phyloP scores from a whole-genome alignment of 1,284 basidiomycete genomes.

The Malassezia cuniculi region DNA sequence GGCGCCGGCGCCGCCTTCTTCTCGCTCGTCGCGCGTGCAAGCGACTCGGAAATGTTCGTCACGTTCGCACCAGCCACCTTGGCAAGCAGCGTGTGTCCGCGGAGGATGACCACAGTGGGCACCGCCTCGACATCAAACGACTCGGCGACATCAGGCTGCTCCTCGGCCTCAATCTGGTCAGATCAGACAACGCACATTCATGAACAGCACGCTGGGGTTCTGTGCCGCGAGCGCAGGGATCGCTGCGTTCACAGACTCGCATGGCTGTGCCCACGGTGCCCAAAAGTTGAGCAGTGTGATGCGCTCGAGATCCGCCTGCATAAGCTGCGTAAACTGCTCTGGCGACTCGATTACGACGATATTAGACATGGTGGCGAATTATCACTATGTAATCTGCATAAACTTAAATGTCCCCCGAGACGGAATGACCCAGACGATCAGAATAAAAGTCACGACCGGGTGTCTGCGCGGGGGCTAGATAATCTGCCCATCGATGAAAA shows the following conservation, averaged over 20 bases:
- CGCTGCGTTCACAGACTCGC: constrained; percentile 43
- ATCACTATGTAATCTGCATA: too few relatives aligned
- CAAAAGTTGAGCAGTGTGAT: constrained; percentile 44
- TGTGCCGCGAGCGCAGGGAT: constrained; percentile 54
- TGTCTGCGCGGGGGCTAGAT: constrained; percentile 11
- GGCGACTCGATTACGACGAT: constrained; percentile 38
- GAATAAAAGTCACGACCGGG: constrained; percentile 3
- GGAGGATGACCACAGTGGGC: constrained; percentile 70
- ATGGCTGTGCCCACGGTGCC: constrained; percentile 44
- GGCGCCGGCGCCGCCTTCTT: constrained; percentile 28
- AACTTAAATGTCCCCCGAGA: constrained; percentile 3
- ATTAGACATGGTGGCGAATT: constrained; percentile 9
- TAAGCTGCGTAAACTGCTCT: constrained; percentile 32
- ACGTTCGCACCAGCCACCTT: constrained; percentile 75
- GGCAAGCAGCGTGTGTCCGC: constrained; percentile 73
- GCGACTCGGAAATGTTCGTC: constrained; percentile 54
- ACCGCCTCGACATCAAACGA: constrained; percentile 86
- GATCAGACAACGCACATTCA: constrained; percentile 38
- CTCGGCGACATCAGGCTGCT: constrained; percentile 74
- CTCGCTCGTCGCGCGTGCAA: constrained; percentile 48
- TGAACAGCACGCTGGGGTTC: constrained; percentile 58
- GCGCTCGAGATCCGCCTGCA: constrained; percentile 36
- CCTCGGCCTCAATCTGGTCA: constrained; percentile 79
- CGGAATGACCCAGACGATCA: constrained; percentile 13
- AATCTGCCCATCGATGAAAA: constrained; percentile 14